A percentile compares a stretch with the other conserved stretches of the same genome.
phyloP scores from a whole-genome alignment of 306 rosid genomes.

The Trichosanthes truncata region DNA sequence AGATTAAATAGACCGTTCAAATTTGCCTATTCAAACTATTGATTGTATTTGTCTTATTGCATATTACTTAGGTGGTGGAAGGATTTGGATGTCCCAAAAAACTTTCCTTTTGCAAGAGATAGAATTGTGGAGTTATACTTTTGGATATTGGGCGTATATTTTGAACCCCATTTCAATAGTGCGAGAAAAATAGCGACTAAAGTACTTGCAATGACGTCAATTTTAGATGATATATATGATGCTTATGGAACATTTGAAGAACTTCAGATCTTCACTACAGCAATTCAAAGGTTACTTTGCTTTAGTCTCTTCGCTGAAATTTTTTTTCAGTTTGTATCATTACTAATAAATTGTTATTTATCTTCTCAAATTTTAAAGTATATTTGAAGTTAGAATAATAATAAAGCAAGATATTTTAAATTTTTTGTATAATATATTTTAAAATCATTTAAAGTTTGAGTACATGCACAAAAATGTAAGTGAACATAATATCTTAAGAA shows the following conservation, averaged over 20 bases:
- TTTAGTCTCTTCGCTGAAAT: no score
- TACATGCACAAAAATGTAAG: no score
- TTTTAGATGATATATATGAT: not conserved
- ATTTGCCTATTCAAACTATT: not conserved
- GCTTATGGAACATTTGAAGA: not conserved
- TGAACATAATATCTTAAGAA: no score
- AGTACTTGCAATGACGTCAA: not conserved
- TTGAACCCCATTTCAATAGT: constrained; percentile 19
- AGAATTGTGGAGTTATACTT: constrained; percentile 43
- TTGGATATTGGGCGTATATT: constrained; percentile 27
- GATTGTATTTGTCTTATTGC: no score
- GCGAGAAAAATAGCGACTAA: constrained; percentile 20
- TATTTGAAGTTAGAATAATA: no score
- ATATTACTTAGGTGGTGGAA: constrained; percentile 36
- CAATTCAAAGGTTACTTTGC: not conserved
- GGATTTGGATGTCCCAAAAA: constrained; percentile 14
- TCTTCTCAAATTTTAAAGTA: no score
- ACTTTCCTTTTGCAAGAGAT: constrained; percentile 26
- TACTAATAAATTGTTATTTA: no score
- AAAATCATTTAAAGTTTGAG: no score
- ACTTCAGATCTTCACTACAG: not conserved
- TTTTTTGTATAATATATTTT: no score
- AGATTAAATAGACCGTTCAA: no score
- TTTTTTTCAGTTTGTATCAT: no score
- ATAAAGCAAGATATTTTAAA: no score